A percentile compares a stretch with the other conserved stretches of the same genome.
phyloP scores from a whole-genome alignment of 352 stramenopile species.

The Peronospora destructor region DNA sequence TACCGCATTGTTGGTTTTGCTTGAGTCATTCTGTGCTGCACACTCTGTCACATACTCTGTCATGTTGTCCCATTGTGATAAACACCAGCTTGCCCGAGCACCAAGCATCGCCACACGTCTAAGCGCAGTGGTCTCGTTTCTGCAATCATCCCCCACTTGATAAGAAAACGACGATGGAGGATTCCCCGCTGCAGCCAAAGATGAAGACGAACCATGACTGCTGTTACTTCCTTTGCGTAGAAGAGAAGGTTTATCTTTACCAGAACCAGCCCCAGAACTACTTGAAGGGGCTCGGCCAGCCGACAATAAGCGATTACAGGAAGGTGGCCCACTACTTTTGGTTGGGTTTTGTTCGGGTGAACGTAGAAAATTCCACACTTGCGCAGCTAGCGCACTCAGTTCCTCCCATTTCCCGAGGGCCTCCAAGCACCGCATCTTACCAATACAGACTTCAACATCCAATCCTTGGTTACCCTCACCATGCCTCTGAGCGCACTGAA shows the following conservation, averaged over 20 bases:
- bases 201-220: constrained; percentile 31
- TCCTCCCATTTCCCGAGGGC: constrained; percentile 93
- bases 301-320: constrained; percentile 15
- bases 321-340: constrained; percentile 5
- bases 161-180: constrained; percentile 16
- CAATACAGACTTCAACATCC: constrained; percentile 91
- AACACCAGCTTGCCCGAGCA: constrained; percentile 77
- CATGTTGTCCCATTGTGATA: constrained; percentile 81
- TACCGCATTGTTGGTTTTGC: constrained; percentile 14
- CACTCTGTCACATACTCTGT: constrained; percentile 66
- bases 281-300: constrained; percentile 9
- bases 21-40: constrained; percentile 22
- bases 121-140: constrained; percentile 38
- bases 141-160: constrained; percentile 31
- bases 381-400: constrained; percentile 82
- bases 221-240: constrained; percentile 31
- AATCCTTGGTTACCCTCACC: constrained; percentile 20
- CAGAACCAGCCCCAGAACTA: constrained; percentile 9
- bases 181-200: constrained; percentile 12
- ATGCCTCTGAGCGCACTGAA: constrained; percentile 25
- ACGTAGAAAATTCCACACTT: constrained; percentile 45
- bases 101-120: constrained; percentile 74
- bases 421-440: constrained; percentile 96
- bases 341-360: constrained; percentile 14
- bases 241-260: constrained; percentile 7